Percentiles rank a stretch among this genome's conserved stretches.
Evolutionary conservation across 1,284 basidiomycete species (phyloP).

Genomic region (Sanghuangporus baumii): DNA sequence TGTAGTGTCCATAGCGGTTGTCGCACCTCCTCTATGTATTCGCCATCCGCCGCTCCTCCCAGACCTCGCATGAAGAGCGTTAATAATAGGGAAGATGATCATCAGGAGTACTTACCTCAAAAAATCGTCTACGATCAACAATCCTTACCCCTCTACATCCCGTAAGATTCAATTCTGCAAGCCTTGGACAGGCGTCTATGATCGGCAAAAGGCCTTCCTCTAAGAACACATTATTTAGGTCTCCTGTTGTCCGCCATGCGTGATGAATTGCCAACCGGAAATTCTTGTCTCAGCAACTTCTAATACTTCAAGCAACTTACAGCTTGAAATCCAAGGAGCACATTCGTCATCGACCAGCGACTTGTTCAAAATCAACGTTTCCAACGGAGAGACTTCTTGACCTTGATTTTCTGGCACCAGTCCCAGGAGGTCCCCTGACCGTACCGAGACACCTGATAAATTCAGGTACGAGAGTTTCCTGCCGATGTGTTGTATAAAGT

Average conservation of each 20-base stretch:
- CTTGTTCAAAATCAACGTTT: slow-evolving; percentile 52
- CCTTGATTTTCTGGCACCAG: slow-evolving; percentile 33
- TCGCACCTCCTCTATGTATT: neutral
- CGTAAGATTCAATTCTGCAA: slow-evolving; percentile 54
- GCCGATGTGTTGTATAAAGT: slow-evolving; percentile 49
- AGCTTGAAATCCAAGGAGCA: slow-evolving; percentile 46
- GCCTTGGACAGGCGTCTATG: slow-evolving; percentile 47
- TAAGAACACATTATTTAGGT: slow-evolving; percentile 25
- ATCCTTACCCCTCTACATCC: slow-evolving; percentile 59
- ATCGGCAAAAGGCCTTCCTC: slow-evolving; percentile 51
- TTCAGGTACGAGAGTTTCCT: slow-evolving; percentile 57
- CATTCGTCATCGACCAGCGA: slow-evolving; percentile 56
- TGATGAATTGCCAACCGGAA: slow-evolving; percentile 37
- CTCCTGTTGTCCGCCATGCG: neutral
- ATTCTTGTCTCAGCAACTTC: slow-evolving; percentile 55
- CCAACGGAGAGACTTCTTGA: slow-evolving; percentile 33
- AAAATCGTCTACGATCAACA: slow-evolving; percentile 57
- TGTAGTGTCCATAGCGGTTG: neutral
- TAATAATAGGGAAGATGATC: neutral
- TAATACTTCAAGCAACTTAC: slow-evolving; percentile 40
- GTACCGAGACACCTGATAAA: slow-evolving; percentile 47
- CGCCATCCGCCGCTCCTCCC: slow-evolving; percentile 7
- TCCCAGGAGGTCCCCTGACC: slow-evolving; percentile 47
- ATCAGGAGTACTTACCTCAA: slow-evolving; percentile 40
- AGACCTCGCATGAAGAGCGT: slow-evolving; percentile 2